Conservation (phyloP, 2,329 filamentous ascomycete species). For the Botryotinia narcissicola region DNA sequence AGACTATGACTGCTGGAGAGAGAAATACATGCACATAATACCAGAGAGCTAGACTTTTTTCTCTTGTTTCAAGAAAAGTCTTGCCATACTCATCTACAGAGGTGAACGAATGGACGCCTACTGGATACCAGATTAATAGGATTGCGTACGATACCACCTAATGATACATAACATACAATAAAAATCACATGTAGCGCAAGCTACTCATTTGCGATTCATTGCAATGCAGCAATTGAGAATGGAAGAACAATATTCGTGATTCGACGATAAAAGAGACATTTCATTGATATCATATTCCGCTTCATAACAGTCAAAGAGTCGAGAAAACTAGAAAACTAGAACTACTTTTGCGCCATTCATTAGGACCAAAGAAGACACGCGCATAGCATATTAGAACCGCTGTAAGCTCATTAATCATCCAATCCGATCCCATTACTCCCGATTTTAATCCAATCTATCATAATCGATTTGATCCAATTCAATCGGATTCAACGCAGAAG, state of each 20-base stretch:
- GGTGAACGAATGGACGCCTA: slow-evolving; percentile 18
- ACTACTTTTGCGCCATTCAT: slow-evolving; percentile 13
- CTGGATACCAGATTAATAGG: slow-evolving; percentile 5
- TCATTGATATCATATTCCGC: slow-evolving; percentile 37
- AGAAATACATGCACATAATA: background rate
- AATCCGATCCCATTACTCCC: slow-evolving; percentile 12
- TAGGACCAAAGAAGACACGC: background rate
- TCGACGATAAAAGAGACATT: slow-evolving; percentile 23
- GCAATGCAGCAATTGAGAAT: background rate
- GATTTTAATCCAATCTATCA: background rate
- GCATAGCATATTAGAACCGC: slow-evolving; percentile 9
- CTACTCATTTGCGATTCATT: background rate
- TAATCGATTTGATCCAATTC: background rate
- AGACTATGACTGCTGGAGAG: background rate
- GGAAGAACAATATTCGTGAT: background rate
- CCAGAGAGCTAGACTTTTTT: background rate
- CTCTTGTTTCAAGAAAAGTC: background rate
- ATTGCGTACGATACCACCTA: slow-evolving; percentile 4
- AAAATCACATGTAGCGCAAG: slow-evolving; percentile 5
- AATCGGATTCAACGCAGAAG: background rate
- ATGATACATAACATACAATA: background rate
- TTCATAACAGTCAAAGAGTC: slow-evolving; percentile 23
- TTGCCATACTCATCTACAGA: background rate
- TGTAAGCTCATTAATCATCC: slow-evolving; percentile 2
- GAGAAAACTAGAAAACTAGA: slow-evolving; percentile 2